A percentile compares a stretch with the other conserved stretches of the same genome.
phyloP scores from a whole-genome alignment of 495 filamentous ascomycete species.

The Aspergillus sclerotioniger region DNA sequence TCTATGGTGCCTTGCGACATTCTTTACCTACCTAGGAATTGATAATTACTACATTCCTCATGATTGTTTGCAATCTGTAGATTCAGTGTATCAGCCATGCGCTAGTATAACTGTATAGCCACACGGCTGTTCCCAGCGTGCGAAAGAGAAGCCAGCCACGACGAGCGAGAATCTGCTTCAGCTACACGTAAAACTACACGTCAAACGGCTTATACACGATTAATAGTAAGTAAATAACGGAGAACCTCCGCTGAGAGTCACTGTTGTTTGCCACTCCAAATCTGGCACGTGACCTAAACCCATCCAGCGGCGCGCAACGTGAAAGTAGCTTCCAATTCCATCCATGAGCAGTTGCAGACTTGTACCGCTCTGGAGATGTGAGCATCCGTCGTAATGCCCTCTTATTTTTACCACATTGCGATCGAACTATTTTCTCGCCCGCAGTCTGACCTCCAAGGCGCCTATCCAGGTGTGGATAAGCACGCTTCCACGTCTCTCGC shows the following conservation, averaged over 20 bases:
- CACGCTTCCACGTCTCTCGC: constrained; percentile 23
- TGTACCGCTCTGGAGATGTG: constrained; percentile 20
- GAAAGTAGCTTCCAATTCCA: background rate
- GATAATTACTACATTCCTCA: background rate
- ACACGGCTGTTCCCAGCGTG: too few species aligned
- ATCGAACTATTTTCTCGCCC: constrained; percentile 70
- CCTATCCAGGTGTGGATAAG: constrained; percentile 12
- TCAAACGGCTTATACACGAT: too few species aligned
- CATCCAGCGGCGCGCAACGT: constrained; percentile 1
- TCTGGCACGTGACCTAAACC: constrained; percentile 4
- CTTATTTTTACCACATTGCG: constrained; percentile 88
- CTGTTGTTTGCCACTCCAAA: too few species aligned
- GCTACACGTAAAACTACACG: too few species aligned
- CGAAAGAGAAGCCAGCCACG: too few species aligned
- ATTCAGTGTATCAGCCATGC: background rate
- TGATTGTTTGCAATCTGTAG: background rate
- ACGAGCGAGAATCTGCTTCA: too few species aligned
- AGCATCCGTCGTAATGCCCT: constrained; percentile 60
- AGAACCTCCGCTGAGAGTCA: too few species aligned
- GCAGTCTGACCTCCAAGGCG: constrained; percentile 33
- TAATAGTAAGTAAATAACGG: too few species aligned
- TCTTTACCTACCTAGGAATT: constrained; percentile 16
- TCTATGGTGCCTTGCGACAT: constrained; percentile 21
- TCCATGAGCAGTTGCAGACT: background rate
- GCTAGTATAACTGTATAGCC: too few species aligned